Evolutionary conservation across 2,329 filamentous ascomycete species (phyloP).

Genomic region (Colletotrichum sp.): DNA sequence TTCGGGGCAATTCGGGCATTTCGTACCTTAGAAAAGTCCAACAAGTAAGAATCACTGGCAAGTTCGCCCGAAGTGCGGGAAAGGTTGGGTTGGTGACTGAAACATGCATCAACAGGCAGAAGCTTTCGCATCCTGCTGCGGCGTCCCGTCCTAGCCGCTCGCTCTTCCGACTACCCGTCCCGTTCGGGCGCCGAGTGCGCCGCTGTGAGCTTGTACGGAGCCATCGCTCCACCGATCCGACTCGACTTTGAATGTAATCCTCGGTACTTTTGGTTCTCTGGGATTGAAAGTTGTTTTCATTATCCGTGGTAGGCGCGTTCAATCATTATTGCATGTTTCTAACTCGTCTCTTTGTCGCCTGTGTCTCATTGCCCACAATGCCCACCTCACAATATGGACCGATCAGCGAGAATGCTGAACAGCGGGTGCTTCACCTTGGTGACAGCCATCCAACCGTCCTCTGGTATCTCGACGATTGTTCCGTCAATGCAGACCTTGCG

Average conservation of each 20-base stretch:
- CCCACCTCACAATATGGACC: background rate
- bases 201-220: background rate
- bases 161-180: background rate
- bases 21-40: background rate
- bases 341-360: background rate
- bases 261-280: background rate
- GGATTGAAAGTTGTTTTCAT: background rate
- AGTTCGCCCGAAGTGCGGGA: background rate
- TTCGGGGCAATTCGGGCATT: background rate
- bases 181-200: background rate
- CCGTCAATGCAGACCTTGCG: constrained; percentile 91
- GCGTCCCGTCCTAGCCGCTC: background rate
- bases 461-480: constrained; percentile 77
- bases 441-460: constrained; percentile 75
- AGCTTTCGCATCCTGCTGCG: background rate
- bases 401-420: constrained; percentile 50
- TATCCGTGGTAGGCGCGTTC: background rate
- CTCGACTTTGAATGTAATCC: background rate
- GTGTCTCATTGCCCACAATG: background rate
- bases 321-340: background rate
- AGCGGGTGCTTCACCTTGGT: constrained; percentile 47
- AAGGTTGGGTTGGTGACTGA: background rate
- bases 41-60: background rate
- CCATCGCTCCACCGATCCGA: background rate
- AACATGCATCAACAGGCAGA: background rate